Conservation (phyloP, 495 filamentous ascomycete species). For the Paragyromitra xinjiangensis region DNA sequence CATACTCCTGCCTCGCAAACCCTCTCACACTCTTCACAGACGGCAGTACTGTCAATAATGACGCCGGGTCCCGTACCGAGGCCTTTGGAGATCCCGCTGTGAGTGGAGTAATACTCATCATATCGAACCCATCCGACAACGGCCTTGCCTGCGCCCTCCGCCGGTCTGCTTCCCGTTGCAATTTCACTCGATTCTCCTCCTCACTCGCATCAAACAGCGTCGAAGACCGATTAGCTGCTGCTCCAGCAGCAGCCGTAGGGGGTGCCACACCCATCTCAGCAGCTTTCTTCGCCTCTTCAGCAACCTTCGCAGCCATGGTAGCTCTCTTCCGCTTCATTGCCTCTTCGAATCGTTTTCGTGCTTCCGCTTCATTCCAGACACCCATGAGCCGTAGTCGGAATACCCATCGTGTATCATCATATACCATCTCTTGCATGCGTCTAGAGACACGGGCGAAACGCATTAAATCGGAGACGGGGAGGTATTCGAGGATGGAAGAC, state of each 20-base stretch:
- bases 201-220: conserved; percentile 72
- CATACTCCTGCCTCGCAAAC: conserved; percentile 87
- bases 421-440: conserved; percentile 96
- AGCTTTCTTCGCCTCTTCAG: conserved; percentile 60
- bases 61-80: conserved; percentile 63
- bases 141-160: conserved; percentile 35
- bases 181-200: conserved; percentile 44
- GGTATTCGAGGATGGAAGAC: conserved; percentile 84
- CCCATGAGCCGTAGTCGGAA: conserved; percentile 82
- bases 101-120: conserved; percentile 56
- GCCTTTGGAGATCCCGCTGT: conserved; percentile 8
- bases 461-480: conserved; percentile 82
- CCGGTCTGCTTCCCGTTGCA: conserved; percentile 21
- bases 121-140: conserved; percentile 61
- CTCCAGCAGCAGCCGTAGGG: conserved; percentile 49
- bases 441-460: conserved; percentile 86
- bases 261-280: conserved; percentile 18
- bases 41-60: conserved; percentile 71
- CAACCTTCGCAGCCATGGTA: conserved; percentile 64
- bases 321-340: conserved; percentile 73
- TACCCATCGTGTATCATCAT: conserved; percentile 97
- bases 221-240: conserved; percentile 54
- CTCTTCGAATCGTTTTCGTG: conserved; percentile 78
- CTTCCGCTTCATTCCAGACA: conserved; percentile 91
- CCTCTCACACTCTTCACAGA: conserved; percentile 81